Base-by-base conservation (phyloP, 169 alveolate species). In the Plasmodium billcollinsi region DNA sequence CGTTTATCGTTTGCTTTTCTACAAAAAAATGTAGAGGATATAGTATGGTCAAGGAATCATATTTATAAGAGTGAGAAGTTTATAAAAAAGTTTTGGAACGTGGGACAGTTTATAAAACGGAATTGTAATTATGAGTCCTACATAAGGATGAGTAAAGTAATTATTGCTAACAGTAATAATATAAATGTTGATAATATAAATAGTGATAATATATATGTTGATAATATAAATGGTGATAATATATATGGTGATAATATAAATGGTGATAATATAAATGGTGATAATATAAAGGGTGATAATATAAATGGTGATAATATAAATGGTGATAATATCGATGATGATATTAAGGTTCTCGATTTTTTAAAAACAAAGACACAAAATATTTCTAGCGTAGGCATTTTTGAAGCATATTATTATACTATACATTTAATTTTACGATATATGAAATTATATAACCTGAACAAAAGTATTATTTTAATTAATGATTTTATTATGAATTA, bases 1-100 rank as follows among this genome's bases (percentile, higher is more conserved):
- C 14, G 89, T 14, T 39, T 76, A 26, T 58, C 78, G 26, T 76
- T 76, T 52, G 7, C 71, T 12, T 76, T 76, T 33, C 58, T 76
- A 12, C 66, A 76, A 20, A 76, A 70, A 20, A 69, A 47, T 3
- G 66, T 66, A 62, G 89, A 76, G 45, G 89, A 76, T 65, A 49
- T 76, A 12, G 21, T 65, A 21, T 69, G 65, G 11, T 49, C 69
- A 20, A 50, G 65, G 29, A 63, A 76, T 43, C n/a, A 4, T 21
- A 65, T 49, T 11, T 56, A 45, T 11, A 76, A 76, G 39, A 76
- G 89, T 69, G 54, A 69, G 2, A 76, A 76, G 33, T 76, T 76
- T 47, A 24, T 76, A 14, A 18, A 70, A 65, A 76, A 76, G 20
- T 18, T 76, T 24, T 76, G 89, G 89, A 76, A 33, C 58, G 52